phyloP scores from a whole-genome alignment of 1,139 yeast species.

The Candida anutae region DNA sequence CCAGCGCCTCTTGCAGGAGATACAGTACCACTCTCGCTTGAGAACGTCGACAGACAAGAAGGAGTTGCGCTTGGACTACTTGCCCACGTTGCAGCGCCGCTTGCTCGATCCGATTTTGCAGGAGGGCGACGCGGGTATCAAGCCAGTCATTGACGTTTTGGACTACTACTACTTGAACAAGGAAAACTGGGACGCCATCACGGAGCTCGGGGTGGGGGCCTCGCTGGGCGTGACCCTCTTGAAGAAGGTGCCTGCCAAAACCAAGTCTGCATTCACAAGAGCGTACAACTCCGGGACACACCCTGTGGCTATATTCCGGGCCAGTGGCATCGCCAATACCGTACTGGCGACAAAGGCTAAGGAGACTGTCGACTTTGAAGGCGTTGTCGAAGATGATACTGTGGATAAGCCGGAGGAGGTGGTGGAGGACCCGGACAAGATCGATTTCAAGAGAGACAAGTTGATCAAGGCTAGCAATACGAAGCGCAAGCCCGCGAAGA shows the following conservation, averaged over 20 bases:
- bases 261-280: conserved; percentile 80
- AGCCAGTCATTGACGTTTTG: conserved; percentile 57
- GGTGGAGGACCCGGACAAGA: conserved; percentile 17
- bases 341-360: conserved; percentile 27
- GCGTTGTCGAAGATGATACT: conserved; percentile 57
- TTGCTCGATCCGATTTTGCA: conserved; percentile 49
- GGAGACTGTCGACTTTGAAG: conserved; percentile 48
- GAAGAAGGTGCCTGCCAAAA: conserved; percentile 64
- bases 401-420: conserved; percentile 28
- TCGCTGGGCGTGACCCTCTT: conserved; percentile 31
- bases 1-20: conserved; percentile 70
- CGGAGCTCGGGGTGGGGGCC: conserved; percentile 72
- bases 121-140: conserved; percentile 55
- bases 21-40: conserved; percentile 82
- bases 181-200: conserved; percentile 85
- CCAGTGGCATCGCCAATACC: conserved; percentile 46
- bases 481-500: conserved; percentile 10
- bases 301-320: conserved; percentile 79
- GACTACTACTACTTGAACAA: conserved; percentile 79
- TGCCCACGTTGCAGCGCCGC: conserved; percentile 54
- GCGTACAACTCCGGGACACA: conserved; percentile 68
- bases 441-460: conserved; percentile 37
- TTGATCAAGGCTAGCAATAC: conserved; percentile 34
- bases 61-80: conserved; percentile 71
- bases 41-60: conserved; percentile 68